Base-by-base conservation (phyloP, 352 stramenopile species). In the Phytophthora nicotianae region DNA sequence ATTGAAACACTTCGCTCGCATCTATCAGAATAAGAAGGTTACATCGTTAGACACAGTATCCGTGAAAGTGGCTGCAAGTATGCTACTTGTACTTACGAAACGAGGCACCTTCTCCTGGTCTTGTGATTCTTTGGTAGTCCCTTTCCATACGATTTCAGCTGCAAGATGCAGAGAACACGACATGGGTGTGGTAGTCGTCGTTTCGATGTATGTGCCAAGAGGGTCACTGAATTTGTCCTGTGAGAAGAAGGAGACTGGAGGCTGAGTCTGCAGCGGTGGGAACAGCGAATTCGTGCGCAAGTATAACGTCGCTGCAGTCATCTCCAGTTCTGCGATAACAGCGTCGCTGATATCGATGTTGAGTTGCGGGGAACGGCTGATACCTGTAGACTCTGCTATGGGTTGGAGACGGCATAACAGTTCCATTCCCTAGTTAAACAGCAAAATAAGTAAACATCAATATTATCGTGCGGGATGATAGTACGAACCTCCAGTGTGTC, bases 161-260 rank as follows among this genome's bases (percentile, higher is more conserved):
- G 63, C 38, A 5, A 62, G 13, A 13, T 71, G 53, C 13, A 71
- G 38, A n/a, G 56, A 37, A 29, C 50, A 71, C 0, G 45, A 1
- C 51, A 72, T 54, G 2, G 63, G 63, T 2, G 63, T 72, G 1
- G 45, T 59, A 16, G 63, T 60, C 26, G 33, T 37, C 14, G 35
- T 59, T 20, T 72, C 63, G 21, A 72, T 62, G 38, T 65, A 59
- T 19, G 55, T 61, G n/a, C 37, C 54, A 20, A 50, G 33, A 33
- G 33, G 48, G 10, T 51, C 41, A 1, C 11, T 23, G 6, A 17
- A 33, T n/a, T 50, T 65, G 42, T 60, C 58, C 45, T 65, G 23
- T 3, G 41, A 38, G 17, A 23, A 35, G 26, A 53, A 65, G 2
- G 58, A 55, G 11, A 54, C 23, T 17, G 9, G 5, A 0, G 58